phyloP scores from a whole-genome alignment of 106 monocot species.

The Dendrobium huoshanense region DNA sequence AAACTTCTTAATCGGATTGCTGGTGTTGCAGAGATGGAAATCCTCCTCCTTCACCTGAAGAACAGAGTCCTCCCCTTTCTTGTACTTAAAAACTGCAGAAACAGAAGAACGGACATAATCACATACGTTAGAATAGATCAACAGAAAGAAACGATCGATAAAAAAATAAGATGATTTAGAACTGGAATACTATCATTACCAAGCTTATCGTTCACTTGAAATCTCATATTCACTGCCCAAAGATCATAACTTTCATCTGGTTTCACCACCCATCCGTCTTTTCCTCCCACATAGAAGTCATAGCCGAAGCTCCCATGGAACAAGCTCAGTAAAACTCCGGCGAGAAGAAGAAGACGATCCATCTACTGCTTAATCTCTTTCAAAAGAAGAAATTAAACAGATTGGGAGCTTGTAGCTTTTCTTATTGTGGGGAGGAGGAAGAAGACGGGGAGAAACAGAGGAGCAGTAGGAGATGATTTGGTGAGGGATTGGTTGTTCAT shows the following conservation, averaged over 20 bases:
- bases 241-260: conserved; percentile 41
- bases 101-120: background rate
- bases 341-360: conserved; percentile 3
- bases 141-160: background rate
- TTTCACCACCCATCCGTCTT: conserved; percentile 56
- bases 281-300: conserved; percentile 60
- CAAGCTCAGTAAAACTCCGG: conserved; percentile 9
- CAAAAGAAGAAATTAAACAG: no score
- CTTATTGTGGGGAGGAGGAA: no score
- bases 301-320: conserved; percentile 9
- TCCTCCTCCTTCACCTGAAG: conserved; percentile 47
- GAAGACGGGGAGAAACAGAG: background rate
- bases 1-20: conserved; percentile 34
- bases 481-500: background rate
- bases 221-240: conserved; percentile 55
- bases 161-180: background rate
- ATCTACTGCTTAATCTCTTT: background rate
- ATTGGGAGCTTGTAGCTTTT: no score
- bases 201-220: conserved; percentile 67
- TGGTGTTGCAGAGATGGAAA: conserved; percentile 46
- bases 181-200: conserved; percentile 18
- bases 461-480: background rate
- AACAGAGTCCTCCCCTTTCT: conserved; percentile 59
- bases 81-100: conserved; percentile 67
- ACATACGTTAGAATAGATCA: background rate